A percentile compares a stretch with the other conserved stretches of the same genome.
Conservation (phyloP, 768 basidiomycete species). For the Russula olivacea region DNA sequence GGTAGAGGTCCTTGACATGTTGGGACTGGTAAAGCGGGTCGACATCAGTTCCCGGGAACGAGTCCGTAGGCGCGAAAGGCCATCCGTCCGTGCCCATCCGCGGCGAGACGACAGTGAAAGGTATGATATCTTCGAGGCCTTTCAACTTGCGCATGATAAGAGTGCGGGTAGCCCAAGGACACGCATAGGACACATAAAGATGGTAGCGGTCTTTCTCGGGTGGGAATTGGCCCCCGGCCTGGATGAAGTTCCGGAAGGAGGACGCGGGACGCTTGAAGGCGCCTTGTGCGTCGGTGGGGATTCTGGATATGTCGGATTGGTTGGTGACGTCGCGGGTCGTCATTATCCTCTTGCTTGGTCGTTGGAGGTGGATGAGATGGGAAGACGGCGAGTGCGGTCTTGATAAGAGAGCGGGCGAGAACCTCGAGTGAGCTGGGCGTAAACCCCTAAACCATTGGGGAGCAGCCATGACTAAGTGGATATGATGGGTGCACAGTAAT, state of each 20-base stretch:
- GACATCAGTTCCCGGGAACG: slow-evolving; percentile 64
- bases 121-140: slow-evolving; percentile 77
- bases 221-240: slow-evolving; percentile 53
- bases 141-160: slow-evolving; percentile 88
- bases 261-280: slow-evolving; percentile 55
- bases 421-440: neutral
- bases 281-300: slow-evolving; percentile 53
- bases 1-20: slow-evolving; percentile 82
- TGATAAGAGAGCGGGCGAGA: neutral
- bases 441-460: neutral
- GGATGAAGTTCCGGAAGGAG: slow-evolving; percentile 50
- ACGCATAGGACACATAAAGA: slow-evolving; percentile 83
- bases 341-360: neutral
- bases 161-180: slow-evolving; percentile 93
- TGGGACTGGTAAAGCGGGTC: slow-evolving; percentile 67
- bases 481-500: no score
- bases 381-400: neutral
- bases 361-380: neutral
- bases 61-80: slow-evolving; percentile 71
- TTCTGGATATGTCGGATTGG: slow-evolving; percentile 50
- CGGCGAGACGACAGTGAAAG: slow-evolving; percentile 78
- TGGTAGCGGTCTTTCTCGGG: slow-evolving; percentile 87
- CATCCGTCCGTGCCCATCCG: slow-evolving; percentile 80
- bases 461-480: slow-evolving; percentile 3
- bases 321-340: slow-evolving; percentile 31